Evolutionary conservation across 2,329 filamentous ascomycete species (phyloP).

Genomic region (Penicillium sp.): DNA sequence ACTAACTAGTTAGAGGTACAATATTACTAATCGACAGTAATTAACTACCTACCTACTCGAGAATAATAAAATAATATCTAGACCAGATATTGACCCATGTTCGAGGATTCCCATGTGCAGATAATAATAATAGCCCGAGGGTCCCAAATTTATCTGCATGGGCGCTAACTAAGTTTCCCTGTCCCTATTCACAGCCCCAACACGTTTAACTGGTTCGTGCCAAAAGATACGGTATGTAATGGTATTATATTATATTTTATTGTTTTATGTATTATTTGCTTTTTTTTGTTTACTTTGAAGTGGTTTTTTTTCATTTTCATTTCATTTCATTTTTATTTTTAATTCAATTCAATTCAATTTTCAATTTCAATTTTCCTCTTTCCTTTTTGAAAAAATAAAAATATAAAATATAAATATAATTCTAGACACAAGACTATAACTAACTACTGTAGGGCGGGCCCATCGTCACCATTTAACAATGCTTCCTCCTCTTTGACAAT

Average conservation of each 20-base stretch:
- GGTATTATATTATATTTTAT: conserved; percentile 1
- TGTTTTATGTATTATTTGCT: conserved; percentile 10
- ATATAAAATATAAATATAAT: conserved; percentile 6
- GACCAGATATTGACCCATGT: neutral
- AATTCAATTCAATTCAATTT: conserved; percentile 1
- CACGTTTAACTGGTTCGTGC: conserved; percentile 4
- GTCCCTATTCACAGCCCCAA: conserved; percentile 16
- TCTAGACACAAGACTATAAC: conserved; percentile 14
- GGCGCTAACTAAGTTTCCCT: conserved; percentile 18
- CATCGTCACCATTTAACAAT: conserved; percentile 9
- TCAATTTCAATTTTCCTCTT: neutral
- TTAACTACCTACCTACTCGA: neutral
- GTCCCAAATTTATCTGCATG: conserved; percentile 4
- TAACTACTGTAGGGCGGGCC: conserved; percentile 15
- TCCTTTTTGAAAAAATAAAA: neutral
- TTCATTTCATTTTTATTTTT: conserved; percentile 3
- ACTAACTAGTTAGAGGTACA: no score
- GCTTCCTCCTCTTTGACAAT: conserved; percentile 3
- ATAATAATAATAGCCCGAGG: conserved; percentile 3
- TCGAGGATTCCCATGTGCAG: neutral
- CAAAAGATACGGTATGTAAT: conserved; percentile 12
- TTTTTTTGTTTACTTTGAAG: conserved; percentile 1
- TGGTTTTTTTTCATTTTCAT: neutral
- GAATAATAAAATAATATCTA: neutral
- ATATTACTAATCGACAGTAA: neutral